phyloP scores from a whole-genome alignment of 2,329 filamentous ascomycete species.

The Paraphaeosphaeria minitans region DNA sequence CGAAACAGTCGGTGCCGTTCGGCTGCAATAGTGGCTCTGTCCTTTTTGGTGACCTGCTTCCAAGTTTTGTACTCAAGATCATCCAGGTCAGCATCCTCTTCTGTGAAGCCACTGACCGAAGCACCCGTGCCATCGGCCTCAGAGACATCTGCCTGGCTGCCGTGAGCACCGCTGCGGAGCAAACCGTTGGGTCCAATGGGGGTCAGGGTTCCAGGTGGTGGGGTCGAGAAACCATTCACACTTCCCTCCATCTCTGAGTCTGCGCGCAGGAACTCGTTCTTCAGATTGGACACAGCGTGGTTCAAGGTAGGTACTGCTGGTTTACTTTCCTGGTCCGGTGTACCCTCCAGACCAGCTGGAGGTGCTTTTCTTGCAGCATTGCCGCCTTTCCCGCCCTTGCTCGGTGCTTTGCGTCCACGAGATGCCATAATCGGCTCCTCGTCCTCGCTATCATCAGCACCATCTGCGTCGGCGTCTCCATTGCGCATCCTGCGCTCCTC shows the following conservation, averaged over 20 bases:
- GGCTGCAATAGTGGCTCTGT: constrained; percentile 82
- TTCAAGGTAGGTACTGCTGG: constrained; percentile 66
- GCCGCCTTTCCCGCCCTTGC: constrained; percentile 72
- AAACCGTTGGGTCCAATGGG: constrained; percentile 73
- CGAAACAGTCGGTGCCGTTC: constrained; percentile 87
- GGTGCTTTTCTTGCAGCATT: constrained; percentile 72
- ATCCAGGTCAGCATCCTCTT: constrained; percentile 82
- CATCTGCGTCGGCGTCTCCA: constrained; percentile 80
- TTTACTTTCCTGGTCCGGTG: constrained; percentile 76
- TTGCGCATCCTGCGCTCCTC: constrained; percentile 76
- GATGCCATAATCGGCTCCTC: constrained; percentile 96
- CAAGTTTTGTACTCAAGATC: constrained; percentile 93
- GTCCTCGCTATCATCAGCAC: constrained; percentile 89
- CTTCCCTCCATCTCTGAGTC: constrained; percentile 86
- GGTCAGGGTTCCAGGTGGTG: constrained; percentile 76
- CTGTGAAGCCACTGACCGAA: constrained; percentile 70
- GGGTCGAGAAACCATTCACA: constrained; percentile 83
- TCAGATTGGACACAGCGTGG: constrained; percentile 54
- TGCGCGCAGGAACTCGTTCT: constrained; percentile 60
- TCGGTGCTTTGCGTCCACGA: constrained; percentile 83
- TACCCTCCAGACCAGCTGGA: constrained; percentile 75
- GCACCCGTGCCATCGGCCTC: constrained; percentile 78
- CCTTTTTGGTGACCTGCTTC: constrained; percentile 99
- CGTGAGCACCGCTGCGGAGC: constrained; percentile 60
- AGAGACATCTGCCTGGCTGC: constrained; percentile 81